Conservation (phyloP, 768 basidiomycete species). For the Lentinula sp. region DNA sequence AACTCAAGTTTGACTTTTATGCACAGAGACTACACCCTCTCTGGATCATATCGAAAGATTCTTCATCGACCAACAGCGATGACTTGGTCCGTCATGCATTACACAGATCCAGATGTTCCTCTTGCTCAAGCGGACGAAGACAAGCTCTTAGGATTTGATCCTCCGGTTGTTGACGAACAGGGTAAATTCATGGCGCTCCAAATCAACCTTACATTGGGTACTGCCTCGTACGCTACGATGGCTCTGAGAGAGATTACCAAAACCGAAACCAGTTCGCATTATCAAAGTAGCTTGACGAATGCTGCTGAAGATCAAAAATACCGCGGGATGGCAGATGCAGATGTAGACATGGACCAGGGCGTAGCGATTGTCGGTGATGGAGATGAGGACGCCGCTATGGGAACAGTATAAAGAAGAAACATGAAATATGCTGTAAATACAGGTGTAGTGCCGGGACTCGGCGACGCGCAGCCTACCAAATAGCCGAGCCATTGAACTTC, state of each 20-base stretch:
- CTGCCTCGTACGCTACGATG: constrained; percentile 97
- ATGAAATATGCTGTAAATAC: neutral
- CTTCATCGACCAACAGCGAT: constrained; percentile 79
- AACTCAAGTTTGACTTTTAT: constrained; percentile 4
- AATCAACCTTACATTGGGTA: constrained; percentile 77
- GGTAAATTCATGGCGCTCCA: constrained; percentile 89
- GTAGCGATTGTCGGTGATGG: constrained; percentile 14
- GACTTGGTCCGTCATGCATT: constrained; percentile 76
- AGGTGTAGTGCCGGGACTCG: neutral
- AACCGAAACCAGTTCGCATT: constrained; percentile 90
- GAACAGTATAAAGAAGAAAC: neutral
- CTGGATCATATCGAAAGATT: constrained; percentile 91
- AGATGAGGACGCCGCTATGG: constrained; percentile 1
- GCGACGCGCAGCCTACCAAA: neutral
- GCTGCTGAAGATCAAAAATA: constrained; percentile 81
- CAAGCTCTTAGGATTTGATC: constrained; percentile 73
- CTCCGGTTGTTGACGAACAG: constrained; percentile 57
- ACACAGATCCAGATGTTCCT: constrained; percentile 90
- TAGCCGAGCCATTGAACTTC: neutral
- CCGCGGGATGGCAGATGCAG: constrained; percentile 39
- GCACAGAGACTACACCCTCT: constrained; percentile 81
- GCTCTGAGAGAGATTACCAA: constrained; percentile 93
- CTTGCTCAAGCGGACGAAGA: constrained; percentile 97
- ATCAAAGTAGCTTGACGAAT: constrained; percentile 74
- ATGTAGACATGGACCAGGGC: constrained; percentile 23